Evolutionary conservation across 2,329 filamentous ascomycete species (phyloP), one percentile per base, ranked within the genome.

Genomic region (Ophiostoma ips): DNA sequence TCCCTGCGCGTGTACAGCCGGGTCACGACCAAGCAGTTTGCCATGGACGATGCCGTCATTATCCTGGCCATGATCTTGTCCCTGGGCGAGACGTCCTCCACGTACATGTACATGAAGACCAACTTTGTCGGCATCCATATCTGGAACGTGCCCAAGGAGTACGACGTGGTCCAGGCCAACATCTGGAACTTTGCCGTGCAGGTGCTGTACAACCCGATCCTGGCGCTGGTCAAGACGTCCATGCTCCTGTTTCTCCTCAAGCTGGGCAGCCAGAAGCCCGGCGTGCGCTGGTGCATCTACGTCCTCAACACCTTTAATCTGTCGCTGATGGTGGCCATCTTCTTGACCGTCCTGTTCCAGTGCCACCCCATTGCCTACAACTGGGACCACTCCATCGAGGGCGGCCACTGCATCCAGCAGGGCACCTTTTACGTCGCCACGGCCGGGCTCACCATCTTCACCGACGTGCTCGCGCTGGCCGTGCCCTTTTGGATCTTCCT

Each of bases 301-400:
- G 56, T 61, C 49, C 58, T 63, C 48, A 58, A 62, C 35, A 36
- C 58, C 3, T 57, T 62, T 55, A 64, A 64, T 33, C 56, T 64
- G 37, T 38, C 58, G 3, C 59, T 60, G 50, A 61, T 62, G 59
- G 51, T 59, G 4, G 58, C 58, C 36, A 64, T 64, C 47, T 60
- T 64, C 44, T 50, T 65, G 15, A 61, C 61, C 12, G 62, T 61
- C 3, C 53, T 68, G 8, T 61, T 67, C 15, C 63, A 68, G 47
- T 71, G 69, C 57, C 54, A 58, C 7, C 70, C 70, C 0, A 58
- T 72, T 9, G 50, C 59, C 10, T 69, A 63, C 54, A 66, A 66
- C 57, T 75, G 71, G 71, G 50, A 71, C 53, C 59, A 63, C 9
- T 61, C 69, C 43, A 58, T 69, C 49, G 63, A 62, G 19, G 58